Evolutionary conservation across 345 rosid species (phyloP), one percentile per base, ranked within the genome.

Genomic region (Geranium brycei): DNA sequence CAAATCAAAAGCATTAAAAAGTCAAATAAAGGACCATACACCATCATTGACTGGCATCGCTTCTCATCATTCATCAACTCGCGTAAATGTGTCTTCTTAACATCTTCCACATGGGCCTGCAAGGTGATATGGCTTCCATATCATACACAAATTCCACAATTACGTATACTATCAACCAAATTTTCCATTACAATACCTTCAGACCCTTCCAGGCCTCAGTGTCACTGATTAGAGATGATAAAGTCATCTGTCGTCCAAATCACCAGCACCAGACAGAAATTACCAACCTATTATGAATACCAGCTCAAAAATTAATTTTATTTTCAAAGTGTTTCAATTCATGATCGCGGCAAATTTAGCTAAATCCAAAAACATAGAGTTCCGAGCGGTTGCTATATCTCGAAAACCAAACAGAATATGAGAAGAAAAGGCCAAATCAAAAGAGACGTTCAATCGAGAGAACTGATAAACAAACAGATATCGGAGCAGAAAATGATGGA

Each of bases 161-260:
- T 38, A 12, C 5, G 58, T 4, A 4, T 14, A 35, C 2, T 7
- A 40, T 57, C 2, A 17, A 31, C 57, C 2, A 66, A 41, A 15
- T 16, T 11, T 7, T 28, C 5, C 8, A 32, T 30, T 3, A 57
- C 30, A 38, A 51, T 59, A 89, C 98, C 96, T 89, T 86, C 86
- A 92, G 77, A 75, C 78, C 90, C 77, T 86, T 85, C 98, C 95
- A 87, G 1, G 93, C 79, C 41, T 83, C 85, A 11, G 91, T 73
- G 8, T 84, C 91, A 65, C 79, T 81, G 78, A 92, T 83, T 69
- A 87, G 64, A 75, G 91, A 53, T 38, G 85, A 73, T 19, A 87
- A 80, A 64, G 91, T 82, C 96, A 89, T 89, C 76, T 60, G 55
- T 59, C 15, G 15, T 47, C 12, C 53, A 47, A 47, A 47, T 8